Conservation (phyloP, 202 grass and related monocot genomes). For the Elaeis oleifera region DNA sequence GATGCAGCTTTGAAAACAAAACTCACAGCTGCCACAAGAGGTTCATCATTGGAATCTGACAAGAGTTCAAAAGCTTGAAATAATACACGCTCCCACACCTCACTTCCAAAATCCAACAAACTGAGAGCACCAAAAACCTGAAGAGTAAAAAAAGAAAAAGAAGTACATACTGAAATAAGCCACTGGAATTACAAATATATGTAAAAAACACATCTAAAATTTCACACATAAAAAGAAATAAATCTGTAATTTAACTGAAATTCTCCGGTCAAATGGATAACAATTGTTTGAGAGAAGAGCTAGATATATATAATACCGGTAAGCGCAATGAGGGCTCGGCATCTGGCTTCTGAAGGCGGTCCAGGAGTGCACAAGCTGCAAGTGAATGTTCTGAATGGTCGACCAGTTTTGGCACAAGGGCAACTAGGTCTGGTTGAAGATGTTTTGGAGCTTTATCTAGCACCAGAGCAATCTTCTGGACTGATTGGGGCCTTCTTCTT, state of each 20-base stretch:
- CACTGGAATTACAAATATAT: no score
- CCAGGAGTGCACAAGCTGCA: constrained; percentile 61
- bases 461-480: constrained; percentile 72
- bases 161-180: no score
- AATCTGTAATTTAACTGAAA: no score
- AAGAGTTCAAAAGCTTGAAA: constrained; percentile 54
- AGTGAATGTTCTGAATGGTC: constrained; percentile 69
- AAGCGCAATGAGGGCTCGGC: constrained; percentile 53
- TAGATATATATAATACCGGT: constrained; percentile 33
- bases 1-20: constrained; percentile 76
- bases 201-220: no score
- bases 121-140: constrained; percentile 75
- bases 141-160: background rate
- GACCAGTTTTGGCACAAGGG: constrained; percentile 80
- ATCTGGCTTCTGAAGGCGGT: constrained; percentile 55
- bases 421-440: constrained; percentile 69
- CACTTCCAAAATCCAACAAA: constrained; percentile 61
- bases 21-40: constrained; percentile 57
- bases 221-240: no score
- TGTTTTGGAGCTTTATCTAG: constrained; percentile 83
- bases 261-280: no score
- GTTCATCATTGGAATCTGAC: constrained; percentile 62
- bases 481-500: constrained; percentile 48
- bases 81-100: constrained; percentile 56
- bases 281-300: no score